phyloP scores from a whole-genome alignment of 257 asterid genomes.

The Ilex aquifolium region DNA sequence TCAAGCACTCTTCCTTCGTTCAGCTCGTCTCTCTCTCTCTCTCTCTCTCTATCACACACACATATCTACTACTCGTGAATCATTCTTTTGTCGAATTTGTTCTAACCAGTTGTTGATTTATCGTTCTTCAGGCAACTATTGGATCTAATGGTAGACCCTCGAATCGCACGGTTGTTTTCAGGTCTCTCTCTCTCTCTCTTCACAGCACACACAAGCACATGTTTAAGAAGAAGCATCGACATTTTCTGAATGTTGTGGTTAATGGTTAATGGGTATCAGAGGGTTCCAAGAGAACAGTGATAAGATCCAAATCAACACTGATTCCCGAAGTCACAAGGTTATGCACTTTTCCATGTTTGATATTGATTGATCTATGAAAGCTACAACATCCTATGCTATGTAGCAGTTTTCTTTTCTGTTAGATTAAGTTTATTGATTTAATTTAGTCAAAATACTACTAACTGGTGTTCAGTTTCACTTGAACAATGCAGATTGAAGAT shows the following conservation, averaged over 20 bases:
- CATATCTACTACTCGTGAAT: neutral
- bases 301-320: slow-evolving; percentile 76
- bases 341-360: neutral
- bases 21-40: slow-evolving; percentile 48
- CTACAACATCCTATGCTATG: neutral
- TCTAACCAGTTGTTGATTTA: neutral
- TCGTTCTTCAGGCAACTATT: slow-evolving; percentile 62
- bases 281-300: slow-evolving; percentile 72
- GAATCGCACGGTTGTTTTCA: slow-evolving; percentile 96
- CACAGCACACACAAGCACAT: no score
- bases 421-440: neutral
- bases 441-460: neutral
- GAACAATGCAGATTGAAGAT: slow-evolving; percentile 64
- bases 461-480: slow-evolving; percentile 3
- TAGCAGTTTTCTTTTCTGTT: neutral
- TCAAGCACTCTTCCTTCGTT: slow-evolving; percentile 62
- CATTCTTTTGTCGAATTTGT: neutral
- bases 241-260: neutral
- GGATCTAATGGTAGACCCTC: slow-evolving; percentile 61
- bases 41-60: neutral
- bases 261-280: slow-evolving; percentile 30
- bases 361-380: no score
- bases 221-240: no score
- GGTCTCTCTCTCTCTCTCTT: slow-evolving; percentile 29
- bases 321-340: slow-evolving; percentile 82